Conservation (phyloP, 2,329 filamentous ascomycete species). For the Botrytis squamosa region DNA sequence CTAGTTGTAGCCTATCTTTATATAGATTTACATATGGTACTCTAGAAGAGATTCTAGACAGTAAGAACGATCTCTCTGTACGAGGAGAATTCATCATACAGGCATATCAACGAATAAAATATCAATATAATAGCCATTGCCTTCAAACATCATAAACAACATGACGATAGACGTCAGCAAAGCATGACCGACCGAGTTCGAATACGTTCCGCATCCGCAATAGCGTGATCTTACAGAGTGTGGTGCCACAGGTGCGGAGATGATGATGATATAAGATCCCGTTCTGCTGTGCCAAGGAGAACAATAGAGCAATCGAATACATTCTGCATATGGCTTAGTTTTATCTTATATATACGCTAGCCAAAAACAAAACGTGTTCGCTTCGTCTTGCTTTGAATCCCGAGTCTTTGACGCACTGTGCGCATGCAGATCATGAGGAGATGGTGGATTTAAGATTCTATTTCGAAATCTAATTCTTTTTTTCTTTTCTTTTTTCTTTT, state of each 20-base stretch:
- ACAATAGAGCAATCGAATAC: background rate
- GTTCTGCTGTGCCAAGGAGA: background rate
- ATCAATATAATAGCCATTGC: background rate
- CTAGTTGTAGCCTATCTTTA: background rate
- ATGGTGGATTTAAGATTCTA: background rate
- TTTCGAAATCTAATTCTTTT: background rate
- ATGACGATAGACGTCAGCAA: background rate
- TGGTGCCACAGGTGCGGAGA: background rate
- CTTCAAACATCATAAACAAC: background rate
- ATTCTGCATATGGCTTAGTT: background rate
- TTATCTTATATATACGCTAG: background rate
- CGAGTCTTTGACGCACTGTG: background rate
- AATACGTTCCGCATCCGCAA: background rate
- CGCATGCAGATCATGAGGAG: background rate
- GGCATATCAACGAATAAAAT: background rate
- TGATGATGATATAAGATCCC: background rate
- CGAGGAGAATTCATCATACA: background rate
- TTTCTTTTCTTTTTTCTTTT: background rate
- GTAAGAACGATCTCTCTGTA: background rate
- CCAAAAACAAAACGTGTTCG: conserved; percentile 8
- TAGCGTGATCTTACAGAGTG: background rate
- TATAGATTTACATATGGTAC: background rate
- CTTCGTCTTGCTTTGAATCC: background rate
- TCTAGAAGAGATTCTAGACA: background rate
- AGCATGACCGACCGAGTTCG: background rate